Percentiles rank a stretch among this genome's conserved stretches.
These are phyloP conservation scores for Backusella psychrophila DNA, from an alignment of 192 early-diverging fungal species.

Conservation along the genomic window DNA sequence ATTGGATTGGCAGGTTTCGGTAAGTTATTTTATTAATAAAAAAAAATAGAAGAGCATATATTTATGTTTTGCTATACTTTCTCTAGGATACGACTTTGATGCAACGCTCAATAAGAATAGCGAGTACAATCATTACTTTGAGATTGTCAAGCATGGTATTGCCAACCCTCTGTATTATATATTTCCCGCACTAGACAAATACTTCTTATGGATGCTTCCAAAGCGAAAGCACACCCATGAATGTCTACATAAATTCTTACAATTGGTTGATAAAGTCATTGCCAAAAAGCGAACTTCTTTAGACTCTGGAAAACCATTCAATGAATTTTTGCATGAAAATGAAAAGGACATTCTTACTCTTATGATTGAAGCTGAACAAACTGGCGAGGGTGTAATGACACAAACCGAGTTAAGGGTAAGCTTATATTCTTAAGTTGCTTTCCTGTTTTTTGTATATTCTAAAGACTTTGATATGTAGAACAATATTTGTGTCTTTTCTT, in stretches of 20 bases:
- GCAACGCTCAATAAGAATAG: background rate
- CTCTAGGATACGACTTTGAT: background rate
- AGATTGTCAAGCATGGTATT: background rate
- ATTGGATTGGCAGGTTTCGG: slow-evolving; percentile 30
- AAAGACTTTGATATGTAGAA: background rate
- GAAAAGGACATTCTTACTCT: slow-evolving; percentile 33
- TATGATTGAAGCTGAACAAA: slow-evolving; percentile 23
- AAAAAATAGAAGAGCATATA: background rate
- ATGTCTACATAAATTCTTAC: background rate
- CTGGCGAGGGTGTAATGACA: background rate
- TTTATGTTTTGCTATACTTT: background rate
- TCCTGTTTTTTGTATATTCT: background rate
- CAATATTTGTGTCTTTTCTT: slow-evolving; percentile 45
- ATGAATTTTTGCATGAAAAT: slow-evolving; percentile 7
- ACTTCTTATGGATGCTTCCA: slow-evolving; percentile 5
- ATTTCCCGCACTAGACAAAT: background rate
- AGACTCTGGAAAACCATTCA: background rate
- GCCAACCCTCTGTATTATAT: background rate
- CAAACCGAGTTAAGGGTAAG: background rate
- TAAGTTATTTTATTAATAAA: background rate
- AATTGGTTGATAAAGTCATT: slow-evolving; percentile 8
- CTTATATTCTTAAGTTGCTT: background rate
- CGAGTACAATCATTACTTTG: background rate
- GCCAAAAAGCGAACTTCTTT: background rate
- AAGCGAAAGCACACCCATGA: background rate